phyloP scores from a whole-genome alignment of 192 early-diverging fungal species.

The Rhizophagus prolifer region DNA sequence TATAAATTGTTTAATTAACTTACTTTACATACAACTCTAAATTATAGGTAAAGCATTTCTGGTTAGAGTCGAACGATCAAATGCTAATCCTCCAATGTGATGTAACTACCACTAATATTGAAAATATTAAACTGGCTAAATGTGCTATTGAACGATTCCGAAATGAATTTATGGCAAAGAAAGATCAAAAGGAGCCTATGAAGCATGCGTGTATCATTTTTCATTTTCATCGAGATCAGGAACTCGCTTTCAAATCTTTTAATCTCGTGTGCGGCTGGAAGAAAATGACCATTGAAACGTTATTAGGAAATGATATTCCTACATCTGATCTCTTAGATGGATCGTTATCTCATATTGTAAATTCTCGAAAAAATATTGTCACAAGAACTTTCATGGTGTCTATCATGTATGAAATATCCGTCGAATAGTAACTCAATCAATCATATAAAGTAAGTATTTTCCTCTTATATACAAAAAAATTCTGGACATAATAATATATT shows the following conservation, averaged over 20 bases:
- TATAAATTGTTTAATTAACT: too few species aligned
- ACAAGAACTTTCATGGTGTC: constrained; percentile 29
- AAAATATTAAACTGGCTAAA: constrained; percentile 27
- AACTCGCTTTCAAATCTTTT: neutral
- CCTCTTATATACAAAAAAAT: too few species aligned
- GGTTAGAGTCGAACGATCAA: too few species aligned
- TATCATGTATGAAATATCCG: constrained; percentile 30
- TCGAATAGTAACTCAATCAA: neutral
- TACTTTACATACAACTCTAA: too few species aligned
- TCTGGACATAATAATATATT: neutral
- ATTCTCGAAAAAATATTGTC: constrained; percentile 26
- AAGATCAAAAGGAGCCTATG: neutral
- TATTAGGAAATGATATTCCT: constrained; percentile 2
- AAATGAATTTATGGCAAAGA: constrained; percentile 10
- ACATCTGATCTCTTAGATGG: constrained; percentile 8
- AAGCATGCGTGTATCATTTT: too few species aligned
- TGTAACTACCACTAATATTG: neutral
- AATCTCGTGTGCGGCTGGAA: constrained; percentile 30
- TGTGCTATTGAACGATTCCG: constrained; percentile 25
- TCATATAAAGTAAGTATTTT: constrained; percentile 29
- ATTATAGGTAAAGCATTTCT: too few species aligned
- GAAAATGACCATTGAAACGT: constrained; percentile 27
- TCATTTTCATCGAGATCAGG: constrained; percentile 27
- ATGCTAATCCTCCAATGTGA: constrained; percentile 17
- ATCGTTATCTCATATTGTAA: constrained; percentile 5